Percentiles rank a stretch among this genome's conserved stretches.
Evolutionary conservation across 768 basidiomycete species (phyloP).

Genomic region (Hygrocybe punicea): DNA sequence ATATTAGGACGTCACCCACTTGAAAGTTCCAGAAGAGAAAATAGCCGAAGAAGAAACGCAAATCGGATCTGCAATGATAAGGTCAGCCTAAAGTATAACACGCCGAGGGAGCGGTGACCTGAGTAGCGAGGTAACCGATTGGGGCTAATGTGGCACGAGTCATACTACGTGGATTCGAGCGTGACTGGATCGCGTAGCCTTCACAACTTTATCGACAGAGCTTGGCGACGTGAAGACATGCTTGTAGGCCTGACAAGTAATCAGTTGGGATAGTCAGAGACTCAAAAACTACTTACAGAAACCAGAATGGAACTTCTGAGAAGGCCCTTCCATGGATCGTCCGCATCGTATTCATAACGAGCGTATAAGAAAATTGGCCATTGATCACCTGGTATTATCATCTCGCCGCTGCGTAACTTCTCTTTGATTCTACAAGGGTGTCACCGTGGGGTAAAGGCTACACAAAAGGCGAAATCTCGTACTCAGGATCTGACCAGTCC

Average conservation of each 20-base stretch:
- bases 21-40: too few species aligned
- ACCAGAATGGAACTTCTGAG: background rate
- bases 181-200: background rate
- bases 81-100: background rate
- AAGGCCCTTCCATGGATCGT: background rate
- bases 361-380: slow-evolving; percentile 6
- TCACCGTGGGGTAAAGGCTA: too few species aligned
- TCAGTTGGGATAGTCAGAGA: background rate
- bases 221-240: background rate
- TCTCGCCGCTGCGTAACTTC: background rate
- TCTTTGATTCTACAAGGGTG: background rate
- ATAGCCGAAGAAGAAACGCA: slow-evolving; percentile 9
- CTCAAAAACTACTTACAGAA: background rate
- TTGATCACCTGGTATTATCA: background rate
- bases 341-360: background rate
- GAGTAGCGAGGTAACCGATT: slow-evolving; percentile 4
- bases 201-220: background rate
- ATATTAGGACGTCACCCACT: too few species aligned
- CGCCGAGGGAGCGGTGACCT: background rate
- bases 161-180: background rate
- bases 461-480: background rate
- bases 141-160: background rate
- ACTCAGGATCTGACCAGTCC: slow-evolving; percentile 2
- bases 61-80: slow-evolving; percentile 4
- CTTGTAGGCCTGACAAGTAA: background rate